These are phyloP conservation scores for Gleditsia sinensis DNA, from an alignment of 306 rosid species.

Conservation along the genomic window DNA sequence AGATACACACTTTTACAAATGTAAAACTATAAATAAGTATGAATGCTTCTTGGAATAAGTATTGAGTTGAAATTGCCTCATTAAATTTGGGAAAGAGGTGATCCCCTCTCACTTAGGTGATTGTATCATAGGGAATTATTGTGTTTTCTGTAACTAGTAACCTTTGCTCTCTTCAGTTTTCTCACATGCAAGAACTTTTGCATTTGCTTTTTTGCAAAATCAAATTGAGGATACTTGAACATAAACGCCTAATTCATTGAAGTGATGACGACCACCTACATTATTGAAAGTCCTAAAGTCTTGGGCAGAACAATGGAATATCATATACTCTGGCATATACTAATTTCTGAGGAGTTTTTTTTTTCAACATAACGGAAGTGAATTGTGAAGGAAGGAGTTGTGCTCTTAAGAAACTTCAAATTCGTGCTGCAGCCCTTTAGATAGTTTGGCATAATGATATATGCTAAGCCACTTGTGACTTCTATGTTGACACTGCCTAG, in stretches of 20 bases:
- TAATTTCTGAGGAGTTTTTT: not conserved
- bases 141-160: not conserved
- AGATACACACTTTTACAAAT: not conserved
- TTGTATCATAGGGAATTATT: slow-evolving; percentile 13
- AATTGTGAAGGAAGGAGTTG: slow-evolving; percentile 6
- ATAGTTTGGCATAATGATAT: not conserved
- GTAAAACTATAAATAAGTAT: not conserved
- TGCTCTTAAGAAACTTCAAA: not conserved
- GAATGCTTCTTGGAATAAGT: not conserved
- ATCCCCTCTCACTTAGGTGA: not conserved
- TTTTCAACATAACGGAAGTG: not conserved
- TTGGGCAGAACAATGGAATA: slow-evolving; percentile 9
- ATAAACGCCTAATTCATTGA: not conserved
- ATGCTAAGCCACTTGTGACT: slow-evolving; percentile 4
- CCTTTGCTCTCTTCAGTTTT: slow-evolving; percentile 4
- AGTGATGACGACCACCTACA: not conserved
- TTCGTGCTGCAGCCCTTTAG: not conserved
- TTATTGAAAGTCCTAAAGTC: slow-evolving; percentile 7
- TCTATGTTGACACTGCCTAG: slow-evolving; percentile 13
- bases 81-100: not conserved
- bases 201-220: not conserved
- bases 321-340: not conserved
- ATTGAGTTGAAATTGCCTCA: slow-evolving; percentile 17
- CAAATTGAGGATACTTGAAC: slow-evolving; percentile 20
- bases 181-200: not conserved